Percentiles rank a stretch among this genome's conserved stretches.
phyloP scores from a whole-genome alignment of 2,329 filamentous ascomycete genomes.

The Penicillium hordei region DNA sequence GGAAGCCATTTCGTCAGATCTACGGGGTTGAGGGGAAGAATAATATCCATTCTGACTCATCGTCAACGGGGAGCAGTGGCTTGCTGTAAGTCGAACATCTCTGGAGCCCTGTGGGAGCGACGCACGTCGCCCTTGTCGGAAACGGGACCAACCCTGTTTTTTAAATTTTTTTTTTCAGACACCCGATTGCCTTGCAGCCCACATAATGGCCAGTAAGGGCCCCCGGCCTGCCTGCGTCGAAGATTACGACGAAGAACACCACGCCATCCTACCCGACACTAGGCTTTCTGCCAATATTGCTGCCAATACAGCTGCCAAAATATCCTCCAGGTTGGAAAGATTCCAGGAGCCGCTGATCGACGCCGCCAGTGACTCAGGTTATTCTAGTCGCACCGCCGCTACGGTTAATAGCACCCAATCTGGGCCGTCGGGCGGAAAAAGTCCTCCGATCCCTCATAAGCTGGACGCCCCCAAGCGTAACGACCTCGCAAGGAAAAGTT shows the following conservation, averaged over 20 bases:
- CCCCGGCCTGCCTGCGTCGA: conserved; percentile 48
- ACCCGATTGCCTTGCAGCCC: conserved; percentile 27
- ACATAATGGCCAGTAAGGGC: conserved; percentile 39
- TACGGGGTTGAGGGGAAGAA: conserved; percentile 14
- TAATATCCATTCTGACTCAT: conserved; percentile 17
- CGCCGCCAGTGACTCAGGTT: conserved; percentile 61
- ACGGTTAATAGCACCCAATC: conserved; percentile 55
- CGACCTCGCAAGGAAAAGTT: conserved; percentile 30
- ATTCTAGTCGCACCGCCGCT: conserved; percentile 59
- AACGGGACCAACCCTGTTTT: conserved; percentile 26
- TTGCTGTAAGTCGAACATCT: conserved; percentile 23
- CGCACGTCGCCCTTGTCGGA: conserved; percentile 18
- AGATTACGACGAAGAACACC: conserved; percentile 49
- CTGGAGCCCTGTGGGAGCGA: conserved; percentile 18
- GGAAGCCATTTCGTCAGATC: neutral
- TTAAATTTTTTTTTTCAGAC: conserved; percentile 24
- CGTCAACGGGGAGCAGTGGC: conserved; percentile 15
- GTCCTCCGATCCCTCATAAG: conserved; percentile 37
- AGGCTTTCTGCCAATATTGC: conserved; percentile 39
- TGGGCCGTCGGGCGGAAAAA: conserved; percentile 45
- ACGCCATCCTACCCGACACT: conserved; percentile 48
- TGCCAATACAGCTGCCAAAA: conserved; percentile 53
- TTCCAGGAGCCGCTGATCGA: conserved; percentile 43
- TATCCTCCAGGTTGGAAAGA: conserved; percentile 45
- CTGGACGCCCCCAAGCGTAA: conserved; percentile 36